Evolutionary conservation across 495 filamentous ascomycete genomes (phyloP).

Genomic region (Antarctomyces pellizariae): DNA sequence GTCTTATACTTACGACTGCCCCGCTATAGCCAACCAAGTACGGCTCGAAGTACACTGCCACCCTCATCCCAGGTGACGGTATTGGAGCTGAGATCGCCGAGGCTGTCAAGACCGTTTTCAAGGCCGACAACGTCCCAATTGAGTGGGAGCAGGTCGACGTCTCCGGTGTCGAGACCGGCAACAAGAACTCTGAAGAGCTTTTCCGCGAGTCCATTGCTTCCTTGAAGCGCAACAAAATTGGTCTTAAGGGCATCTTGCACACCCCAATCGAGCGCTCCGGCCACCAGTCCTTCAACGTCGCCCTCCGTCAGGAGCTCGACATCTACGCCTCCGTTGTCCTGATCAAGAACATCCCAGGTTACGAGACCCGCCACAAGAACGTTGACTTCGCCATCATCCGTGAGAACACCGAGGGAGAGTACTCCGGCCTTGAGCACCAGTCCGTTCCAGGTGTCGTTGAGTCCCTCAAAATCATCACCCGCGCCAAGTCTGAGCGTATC

Average conservation of each 20-base stretch:
- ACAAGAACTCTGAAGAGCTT: constrained; percentile 77
- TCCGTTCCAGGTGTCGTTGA: constrained; percentile 92
- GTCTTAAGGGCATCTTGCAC: constrained; percentile 90
- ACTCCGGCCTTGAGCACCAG: constrained; percentile 95
- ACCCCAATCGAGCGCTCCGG: constrained; percentile 92
- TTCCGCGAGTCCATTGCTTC: constrained; percentile 90
- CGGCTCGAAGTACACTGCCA: constrained; percentile 97
- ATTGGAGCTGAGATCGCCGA: constrained; percentile 96
- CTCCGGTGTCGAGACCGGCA: constrained; percentile 68
- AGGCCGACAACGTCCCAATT: constrained; percentile 94
- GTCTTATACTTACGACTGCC: no score
- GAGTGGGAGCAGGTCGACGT: constrained; percentile 98
- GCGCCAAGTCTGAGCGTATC: constrained; percentile 94
- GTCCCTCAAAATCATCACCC: constrained; percentile 98
- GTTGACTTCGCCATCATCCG: constrained; percentile 98
- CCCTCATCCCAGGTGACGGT: constrained; percentile 92
- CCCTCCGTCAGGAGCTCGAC: constrained; percentile 93
- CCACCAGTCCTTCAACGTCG: constrained; percentile 98
- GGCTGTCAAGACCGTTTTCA: constrained; percentile 96
- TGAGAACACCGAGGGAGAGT: constrained; percentile 99
- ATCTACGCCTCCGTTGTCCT: constrained; percentile 97
- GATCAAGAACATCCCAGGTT: constrained; percentile 98
- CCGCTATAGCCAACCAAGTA: constrained; percentile 98
- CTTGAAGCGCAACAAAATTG: constrained; percentile 91
- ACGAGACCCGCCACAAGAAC: constrained; percentile 86